Base-by-base conservation (phyloP, 140 eudicot species). In the Flaveria floridana region DNA sequence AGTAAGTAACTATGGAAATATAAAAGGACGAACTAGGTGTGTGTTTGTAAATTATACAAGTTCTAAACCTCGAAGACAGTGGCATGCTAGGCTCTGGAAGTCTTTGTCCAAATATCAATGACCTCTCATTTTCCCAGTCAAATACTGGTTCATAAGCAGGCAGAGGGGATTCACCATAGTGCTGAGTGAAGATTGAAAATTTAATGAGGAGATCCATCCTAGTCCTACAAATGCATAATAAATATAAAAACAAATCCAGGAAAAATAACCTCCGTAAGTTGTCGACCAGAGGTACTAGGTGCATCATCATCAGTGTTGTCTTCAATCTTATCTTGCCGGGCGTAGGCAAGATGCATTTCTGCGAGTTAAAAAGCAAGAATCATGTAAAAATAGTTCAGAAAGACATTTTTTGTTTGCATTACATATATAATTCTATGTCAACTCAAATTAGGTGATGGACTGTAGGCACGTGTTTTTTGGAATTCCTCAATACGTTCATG, bases 51-150 rank as follows among this genome's bases (percentile, higher is more conserved):
- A 30, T 26, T 69, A 47, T 57, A 62, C 19, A 61, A 65, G 70
- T 25, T 74, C 46, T 41, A 71, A 73, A 92, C 98, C 98, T 93
- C 65, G 93, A 74, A 81, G 85, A 65, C 46, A 86, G 99, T 71
- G 86, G 84, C 70, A 83, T 75, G 78, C 90, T 86, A 74, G 89
- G 73, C 75, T 89, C 91, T 25, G 96, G 96, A 69, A 84, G 73
- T 75, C 99, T 85, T 83, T 94, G 99, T 53, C 99, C 99, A 81
- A 90, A 94, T 85, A 94, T 89, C 81, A 86, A 72, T 28, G 91
- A 85, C 79, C 99, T 90, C 85, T 94, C 99, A 63, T 83, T 90
- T 76, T 87, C 99, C 99, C 99, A 94, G 82, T 94, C 97, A 84
- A 90, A 94, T 71, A 91, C 96, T 70, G 99, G 97, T 78, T 94